Evolutionary conservation across 139 green algal genomes (phyloP).

Genomic region (Chlorella sp.): DNA sequence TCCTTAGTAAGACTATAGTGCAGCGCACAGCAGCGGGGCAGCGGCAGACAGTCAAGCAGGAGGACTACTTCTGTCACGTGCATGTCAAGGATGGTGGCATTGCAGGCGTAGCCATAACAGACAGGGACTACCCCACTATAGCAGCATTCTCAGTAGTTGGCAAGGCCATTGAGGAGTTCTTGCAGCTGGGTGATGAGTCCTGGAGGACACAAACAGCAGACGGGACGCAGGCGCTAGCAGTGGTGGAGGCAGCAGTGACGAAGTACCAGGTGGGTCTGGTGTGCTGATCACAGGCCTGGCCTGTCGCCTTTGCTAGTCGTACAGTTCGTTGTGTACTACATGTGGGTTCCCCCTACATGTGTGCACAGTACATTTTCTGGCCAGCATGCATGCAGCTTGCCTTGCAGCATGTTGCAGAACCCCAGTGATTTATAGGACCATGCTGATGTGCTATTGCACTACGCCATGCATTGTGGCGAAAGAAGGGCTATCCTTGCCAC

Average conservation of each 20-base stretch:
- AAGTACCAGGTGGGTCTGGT: constrained; percentile 77
- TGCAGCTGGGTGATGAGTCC: constrained; percentile 33
- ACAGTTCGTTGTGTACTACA: too few species aligned
- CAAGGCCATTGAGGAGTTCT: constrained; percentile 61
- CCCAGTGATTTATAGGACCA: too few species aligned
- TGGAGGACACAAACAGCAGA: constrained; percentile 70
- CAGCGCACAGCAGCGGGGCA: constrained; percentile 77
- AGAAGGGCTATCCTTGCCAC: too few species aligned
- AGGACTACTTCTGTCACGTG: constrained; percentile 94
- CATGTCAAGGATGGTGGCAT: constrained; percentile 78
- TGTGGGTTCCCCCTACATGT: too few species aligned
- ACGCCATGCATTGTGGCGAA: too few species aligned
- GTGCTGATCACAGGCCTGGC: background rate
- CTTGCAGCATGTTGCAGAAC: too few species aligned
- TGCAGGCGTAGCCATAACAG: constrained; percentile 82
- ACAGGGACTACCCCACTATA: constrained; percentile 86
- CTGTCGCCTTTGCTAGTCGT: too few species aligned
- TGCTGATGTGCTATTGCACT: too few species aligned
- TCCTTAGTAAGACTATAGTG: too few species aligned
- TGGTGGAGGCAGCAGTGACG: constrained; percentile 71
- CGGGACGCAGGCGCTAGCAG: constrained; percentile 24
- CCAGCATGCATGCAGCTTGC: too few species aligned
- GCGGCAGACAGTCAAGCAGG: constrained; percentile 78
- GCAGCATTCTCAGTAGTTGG: constrained; percentile 90
- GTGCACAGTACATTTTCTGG: too few species aligned